Evolutionary conservation across 2,329 filamentous ascomycete genomes (phyloP).

Genomic region (Hypoxylon sp.): DNA sequence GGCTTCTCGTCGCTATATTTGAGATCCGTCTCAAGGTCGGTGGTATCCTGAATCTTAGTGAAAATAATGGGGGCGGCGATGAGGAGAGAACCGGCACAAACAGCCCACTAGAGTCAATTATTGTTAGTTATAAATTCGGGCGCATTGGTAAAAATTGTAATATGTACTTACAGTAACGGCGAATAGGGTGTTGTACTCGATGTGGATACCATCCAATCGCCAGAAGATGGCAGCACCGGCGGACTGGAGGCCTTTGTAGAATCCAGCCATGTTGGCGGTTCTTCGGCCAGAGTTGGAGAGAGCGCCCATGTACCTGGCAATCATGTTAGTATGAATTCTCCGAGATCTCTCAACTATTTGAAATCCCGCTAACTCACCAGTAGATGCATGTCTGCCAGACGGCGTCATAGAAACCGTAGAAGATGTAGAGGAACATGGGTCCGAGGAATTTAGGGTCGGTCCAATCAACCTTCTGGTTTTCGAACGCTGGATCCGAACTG

Average conservation of each 20-base stretch:
- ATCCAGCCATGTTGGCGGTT: constrained; percentile 91
- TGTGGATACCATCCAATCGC: constrained; percentile 75
- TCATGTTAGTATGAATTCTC: constrained; percentile 62
- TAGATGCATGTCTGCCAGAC: constrained; percentile 92
- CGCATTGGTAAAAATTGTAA: background rate
- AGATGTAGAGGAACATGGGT: constrained; percentile 80
- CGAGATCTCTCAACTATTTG: constrained; percentile 69
- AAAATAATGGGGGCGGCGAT: constrained; percentile 85
- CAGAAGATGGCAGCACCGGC: constrained; percentile 84
- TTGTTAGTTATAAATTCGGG: constrained; percentile 20
- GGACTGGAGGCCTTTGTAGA: constrained; percentile 91
- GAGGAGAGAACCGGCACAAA: constrained; percentile 80
- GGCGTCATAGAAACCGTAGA: constrained; percentile 72
- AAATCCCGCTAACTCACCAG: constrained; percentile 81
- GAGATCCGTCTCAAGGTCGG: constrained; percentile 84
- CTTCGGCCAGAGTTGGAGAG: constrained; percentile 94
- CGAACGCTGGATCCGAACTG: constrained; percentile 35
- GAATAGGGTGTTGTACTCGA: constrained; percentile 80
- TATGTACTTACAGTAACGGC: constrained; percentile 63
- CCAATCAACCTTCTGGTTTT: constrained; percentile 66
- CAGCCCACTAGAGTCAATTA: constrained; percentile 73
- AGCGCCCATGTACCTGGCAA: constrained; percentile 85
- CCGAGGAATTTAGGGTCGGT: constrained; percentile 72
- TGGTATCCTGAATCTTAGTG: constrained; percentile 84
- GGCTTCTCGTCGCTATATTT: constrained; percentile 87